Evolutionary conservation across 768 basidiomycete genomes (phyloP), one percentile per base, ranked within the genome.

Genomic region (Boletus rufocinnamomeus): DNA sequence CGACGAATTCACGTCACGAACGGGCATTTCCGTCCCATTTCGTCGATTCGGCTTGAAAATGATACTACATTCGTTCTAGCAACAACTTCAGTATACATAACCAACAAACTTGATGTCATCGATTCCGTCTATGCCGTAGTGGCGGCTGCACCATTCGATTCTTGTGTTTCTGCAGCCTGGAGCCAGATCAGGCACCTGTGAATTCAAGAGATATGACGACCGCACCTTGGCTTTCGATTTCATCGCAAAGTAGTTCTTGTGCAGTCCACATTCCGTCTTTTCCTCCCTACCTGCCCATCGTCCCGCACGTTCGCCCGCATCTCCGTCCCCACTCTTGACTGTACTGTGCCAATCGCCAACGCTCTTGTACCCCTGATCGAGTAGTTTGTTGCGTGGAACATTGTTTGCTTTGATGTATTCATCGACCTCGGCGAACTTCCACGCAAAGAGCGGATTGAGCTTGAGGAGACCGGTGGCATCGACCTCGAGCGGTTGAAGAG

Each of bases 261-360:
- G 96, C 61, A 99, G 72, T 3, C 97, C 97, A 72, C 97, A 98
- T 73, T 98, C 96, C 2, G 93, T 93, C 81, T 98, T 99, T 43
- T 77, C 77, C 59, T 81, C 80, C 70, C 82, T 88, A 7, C 91
- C 93, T 3, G 88, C 87, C 97, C 97, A 99, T 54, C 97, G 77
- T 1, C 96, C 96, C 2, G 89, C 86, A 27, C 97, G 83, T 75
- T 99, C 97, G 5, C 81, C 83, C 0, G 71, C 74, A 59, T 92
- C 92, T 43, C 89, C 83, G 10, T 77, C 78, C 0, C 83, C 87
- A 59, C 86, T 87, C 64, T 73, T 80, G n/a, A 72, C 74, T 0
- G 97, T 99, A 61, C 93, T 95, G 75, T 99, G 97, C 91, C 95
- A 96, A 74, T 99, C 97, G 4, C 97, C 97, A 61, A 99, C 86